phyloP scores from a whole-genome alignment of 2,329 filamentous ascomycete species.

The Pseudocercospora fijiensis region DNA sequence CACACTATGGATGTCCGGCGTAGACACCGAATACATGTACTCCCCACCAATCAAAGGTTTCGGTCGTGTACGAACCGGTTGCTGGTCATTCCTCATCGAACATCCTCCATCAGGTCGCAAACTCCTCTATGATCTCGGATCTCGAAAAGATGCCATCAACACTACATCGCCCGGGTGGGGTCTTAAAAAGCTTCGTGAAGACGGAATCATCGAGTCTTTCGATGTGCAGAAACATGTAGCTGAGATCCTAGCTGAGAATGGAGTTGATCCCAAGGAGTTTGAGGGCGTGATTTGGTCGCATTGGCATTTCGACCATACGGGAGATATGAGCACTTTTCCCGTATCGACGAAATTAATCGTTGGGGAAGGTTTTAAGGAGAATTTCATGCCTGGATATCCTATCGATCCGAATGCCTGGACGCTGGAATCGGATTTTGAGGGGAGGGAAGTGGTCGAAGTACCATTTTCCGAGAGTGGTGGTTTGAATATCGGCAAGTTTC shows the following conservation, averaged over 20 bases:
- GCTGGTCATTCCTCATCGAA: slow-evolving; percentile 44
- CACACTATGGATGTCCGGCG: slow-evolving; percentile 12
- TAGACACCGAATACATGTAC: slow-evolving; percentile 12
- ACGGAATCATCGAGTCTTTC: slow-evolving; percentile 32
- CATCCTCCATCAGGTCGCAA: slow-evolving; percentile 39
- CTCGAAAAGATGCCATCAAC: slow-evolving; percentile 44
- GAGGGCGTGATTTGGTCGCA: slow-evolving; percentile 35
- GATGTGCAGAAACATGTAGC: slow-evolving; percentile 42
- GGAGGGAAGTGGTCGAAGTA: slow-evolving; percentile 35
- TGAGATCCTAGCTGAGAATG: slow-evolving; percentile 39
- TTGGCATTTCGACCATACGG: slow-evolving; percentile 43
- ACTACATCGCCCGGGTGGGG: slow-evolving; percentile 23
- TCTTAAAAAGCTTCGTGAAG: slow-evolving; percentile 31
- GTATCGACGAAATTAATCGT: slow-evolving; percentile 43
- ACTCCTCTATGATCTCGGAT: slow-evolving; percentile 45
- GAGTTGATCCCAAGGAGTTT: slow-evolving; percentile 31
- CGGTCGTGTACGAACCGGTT: slow-evolving; percentile 13
- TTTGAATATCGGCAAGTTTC: slow-evolving; percentile 43
- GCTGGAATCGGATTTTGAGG: slow-evolving; percentile 40
- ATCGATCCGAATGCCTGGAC: slow-evolving; percentile 38
- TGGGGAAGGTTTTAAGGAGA: slow-evolving; percentile 44
- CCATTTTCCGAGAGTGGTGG: slow-evolving; percentile 29
- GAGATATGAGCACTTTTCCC: slow-evolving; percentile 44
- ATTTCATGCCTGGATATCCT: slow-evolving; percentile 46
- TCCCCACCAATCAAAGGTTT: slow-evolving; percentile 18